Conservation (phyloP, 169 alveolate genomes). For the Neospora caninum region DNA sequence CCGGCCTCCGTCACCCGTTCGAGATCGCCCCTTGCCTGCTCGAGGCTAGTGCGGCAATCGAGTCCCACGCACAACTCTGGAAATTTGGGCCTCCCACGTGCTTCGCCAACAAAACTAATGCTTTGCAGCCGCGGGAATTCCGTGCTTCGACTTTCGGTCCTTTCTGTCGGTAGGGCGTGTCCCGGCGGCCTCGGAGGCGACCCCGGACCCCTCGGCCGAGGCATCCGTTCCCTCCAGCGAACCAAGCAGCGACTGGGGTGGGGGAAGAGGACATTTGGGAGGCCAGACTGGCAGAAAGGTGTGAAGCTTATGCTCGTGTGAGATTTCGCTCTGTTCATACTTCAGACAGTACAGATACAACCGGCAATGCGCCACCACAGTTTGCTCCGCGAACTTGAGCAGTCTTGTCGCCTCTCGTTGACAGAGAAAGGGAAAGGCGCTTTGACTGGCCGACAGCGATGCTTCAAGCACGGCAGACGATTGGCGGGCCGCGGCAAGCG, state of each 20-base stretch:
- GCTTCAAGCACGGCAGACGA: not conserved
- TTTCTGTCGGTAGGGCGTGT: not conserved
- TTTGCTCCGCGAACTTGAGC: not conserved
- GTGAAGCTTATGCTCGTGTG: not conserved
- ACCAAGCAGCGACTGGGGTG: not conserved
- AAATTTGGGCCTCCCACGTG: too few relatives aligned
- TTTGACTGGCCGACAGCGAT: not conserved
- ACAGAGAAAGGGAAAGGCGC: not conserved
- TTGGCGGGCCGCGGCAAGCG: not conserved
- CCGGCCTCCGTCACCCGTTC: too few relatives aligned
- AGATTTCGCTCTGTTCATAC: not conserved
- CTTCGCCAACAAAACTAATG: not conserved
- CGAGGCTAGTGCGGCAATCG: too few relatives aligned
- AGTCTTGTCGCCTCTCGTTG: conserved; percentile 1
- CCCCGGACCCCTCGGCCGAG: too few relatives aligned
- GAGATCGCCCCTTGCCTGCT: too few relatives aligned
- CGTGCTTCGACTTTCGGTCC: not conserved
- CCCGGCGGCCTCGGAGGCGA: too few relatives aligned
- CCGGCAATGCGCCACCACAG: conserved; percentile 25
- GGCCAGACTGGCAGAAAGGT: conserved; percentile 6
- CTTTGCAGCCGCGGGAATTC: not conserved
- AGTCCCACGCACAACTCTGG: too few relatives aligned
- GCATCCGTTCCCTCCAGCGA: not conserved
- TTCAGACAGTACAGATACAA: conserved; percentile 26
- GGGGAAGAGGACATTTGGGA: not conserved